Evolutionary conservation across 495 filamentous ascomycete species (phyloP), one percentile per base, ranked within the genome.

Genomic region (Thermothielavioides terrestris): DNA sequence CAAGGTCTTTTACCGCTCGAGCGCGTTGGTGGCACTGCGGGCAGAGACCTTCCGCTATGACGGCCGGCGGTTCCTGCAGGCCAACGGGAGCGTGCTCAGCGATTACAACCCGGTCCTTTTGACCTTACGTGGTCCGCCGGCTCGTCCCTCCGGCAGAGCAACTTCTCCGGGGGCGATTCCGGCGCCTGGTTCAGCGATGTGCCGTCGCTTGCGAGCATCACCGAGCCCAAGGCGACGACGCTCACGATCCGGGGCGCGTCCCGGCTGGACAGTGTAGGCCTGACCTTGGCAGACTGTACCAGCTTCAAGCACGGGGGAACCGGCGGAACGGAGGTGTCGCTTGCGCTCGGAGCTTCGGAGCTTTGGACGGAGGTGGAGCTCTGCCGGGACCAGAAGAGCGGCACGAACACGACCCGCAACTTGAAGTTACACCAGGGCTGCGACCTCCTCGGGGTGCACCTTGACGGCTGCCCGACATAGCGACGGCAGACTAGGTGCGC

Each of bases 41-140:
- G 71, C 74, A 0, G 68, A 64, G 0, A 57, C 57, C 25, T 79
- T 73, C 56, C 55, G 57, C 45, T 83, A 83, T 50, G 77, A 68
- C 17, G 67, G 67, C 41, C 26, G 52, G 9, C 59, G 60, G 17
- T 84, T 83, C 61, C 60, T 79, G 1, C 72, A 79, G 57, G 47
- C 66, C 1, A 56, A 77, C 56, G 77, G 77, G 2, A 63, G 60
- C 27, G 63, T 82, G 8, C 67, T 85, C 22, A 77, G 75, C 5
- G 80, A 84, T 55, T 79, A 84, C 44, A 81, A 83, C 53, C 78
- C 80, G 0, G 62, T 83, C 27, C 59, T 68, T 4, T 73, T 75
- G 0, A 75, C 46, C 77, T 82, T 48, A 66, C 68, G 35, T 83
- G 77, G 75, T 52, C 65, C 6, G 51, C 66, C 8, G 67, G 68